Evolutionary conservation across 805 yeast genomes (phyloP).

Genomic region (Hanseniaspora jakobsenii): DNA sequence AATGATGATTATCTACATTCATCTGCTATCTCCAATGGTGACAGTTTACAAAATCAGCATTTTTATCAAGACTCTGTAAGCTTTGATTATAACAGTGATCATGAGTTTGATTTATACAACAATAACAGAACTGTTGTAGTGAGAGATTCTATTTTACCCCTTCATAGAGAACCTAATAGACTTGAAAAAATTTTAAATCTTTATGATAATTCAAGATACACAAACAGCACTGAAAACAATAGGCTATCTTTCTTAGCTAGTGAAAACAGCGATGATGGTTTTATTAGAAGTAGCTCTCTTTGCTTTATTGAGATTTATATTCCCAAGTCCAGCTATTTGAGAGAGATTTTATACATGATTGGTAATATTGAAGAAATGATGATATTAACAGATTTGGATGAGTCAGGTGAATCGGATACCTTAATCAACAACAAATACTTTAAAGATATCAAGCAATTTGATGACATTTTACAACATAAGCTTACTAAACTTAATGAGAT

Average conservation of each 20-base stretch:
- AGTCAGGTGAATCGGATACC: conserved; percentile 19
- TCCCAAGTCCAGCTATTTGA: conserved; percentile 65
- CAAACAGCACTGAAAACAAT: background rate
- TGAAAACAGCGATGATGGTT: conserved; percentile 7
- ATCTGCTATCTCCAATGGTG: background rate
- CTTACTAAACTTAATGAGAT: conserved; percentile 59
- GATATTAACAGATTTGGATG: conserved; percentile 69
- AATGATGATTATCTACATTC: background rate
- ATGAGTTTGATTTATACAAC: too few relatives aligned
- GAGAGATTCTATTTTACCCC: conserved; percentile 2
- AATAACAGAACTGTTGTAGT: background rate
- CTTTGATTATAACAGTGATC: background rate
- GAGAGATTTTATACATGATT: conserved; percentile 69
- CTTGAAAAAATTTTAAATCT: conserved; percentile 8
- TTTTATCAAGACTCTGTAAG: background rate
- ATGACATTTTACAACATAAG: conserved; percentile 81
- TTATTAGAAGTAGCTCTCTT: conserved; percentile 73
- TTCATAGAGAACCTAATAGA: conserved; percentile 4
- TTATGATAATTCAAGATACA: conserved; percentile 3
- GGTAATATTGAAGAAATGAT: conserved; percentile 82
- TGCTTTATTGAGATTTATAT: conserved; percentile 83
- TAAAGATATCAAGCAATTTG: conserved; percentile 63
- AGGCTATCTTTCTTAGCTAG: background rate
- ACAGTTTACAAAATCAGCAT: background rate
- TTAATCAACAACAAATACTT: conserved; percentile 5